Percentiles rank a stretch among this genome's conserved stretches.
Evolutionary conservation across 768 basidiomycete genomes (phyloP).

Genomic region (Boletales sp.): DNA sequence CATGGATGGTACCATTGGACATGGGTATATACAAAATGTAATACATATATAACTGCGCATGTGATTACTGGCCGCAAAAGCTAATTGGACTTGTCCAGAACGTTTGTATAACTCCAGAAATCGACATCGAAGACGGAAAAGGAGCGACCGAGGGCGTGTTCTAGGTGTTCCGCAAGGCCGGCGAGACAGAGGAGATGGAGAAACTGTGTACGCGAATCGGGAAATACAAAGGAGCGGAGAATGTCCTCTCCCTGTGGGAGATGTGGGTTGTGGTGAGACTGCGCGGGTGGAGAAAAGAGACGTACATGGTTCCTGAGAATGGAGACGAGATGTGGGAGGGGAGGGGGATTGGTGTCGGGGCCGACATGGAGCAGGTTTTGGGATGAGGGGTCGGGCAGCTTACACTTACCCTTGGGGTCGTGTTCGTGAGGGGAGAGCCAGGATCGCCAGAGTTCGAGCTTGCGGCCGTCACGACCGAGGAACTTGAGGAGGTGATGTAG

Average conservation of each 20-base stretch:
- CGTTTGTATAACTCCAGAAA: constrained; percentile 63
- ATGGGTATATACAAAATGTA: no score
- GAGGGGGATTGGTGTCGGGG: constrained; percentile 18
- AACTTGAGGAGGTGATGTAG: constrained; percentile 50
- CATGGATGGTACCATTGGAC: no score
- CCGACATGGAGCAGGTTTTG: constrained; percentile 9
- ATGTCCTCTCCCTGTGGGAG: constrained; percentile 49
- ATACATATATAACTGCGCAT: no score
- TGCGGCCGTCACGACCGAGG: constrained; percentile 64
- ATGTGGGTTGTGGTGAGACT: constrained; percentile 9
- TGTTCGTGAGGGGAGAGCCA: constrained; percentile 54
- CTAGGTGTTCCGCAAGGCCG: constrained; percentile 37
- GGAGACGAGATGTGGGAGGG: constrained; percentile 42
- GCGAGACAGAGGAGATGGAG: constrained; percentile 49
- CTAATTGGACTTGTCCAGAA: constrained; percentile 1
- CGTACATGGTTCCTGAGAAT: constrained; percentile 62
- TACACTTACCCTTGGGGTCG: constrained; percentile 35
- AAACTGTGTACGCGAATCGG: constrained; percentile 70
- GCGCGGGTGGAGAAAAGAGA: constrained; percentile 9
- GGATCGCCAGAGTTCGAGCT: constrained; percentile 68
- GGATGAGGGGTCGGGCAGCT: constrained; percentile 37
- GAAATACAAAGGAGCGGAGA: constrained; percentile 61
- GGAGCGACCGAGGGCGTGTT: constrained; percentile 18
- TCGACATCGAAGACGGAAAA: constrained; percentile 45
- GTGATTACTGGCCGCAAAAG: no score